phyloP scores from a whole-genome alignment of 2,329 filamentous ascomycete genomes.

The Tolypocladium tundrense region DNA sequence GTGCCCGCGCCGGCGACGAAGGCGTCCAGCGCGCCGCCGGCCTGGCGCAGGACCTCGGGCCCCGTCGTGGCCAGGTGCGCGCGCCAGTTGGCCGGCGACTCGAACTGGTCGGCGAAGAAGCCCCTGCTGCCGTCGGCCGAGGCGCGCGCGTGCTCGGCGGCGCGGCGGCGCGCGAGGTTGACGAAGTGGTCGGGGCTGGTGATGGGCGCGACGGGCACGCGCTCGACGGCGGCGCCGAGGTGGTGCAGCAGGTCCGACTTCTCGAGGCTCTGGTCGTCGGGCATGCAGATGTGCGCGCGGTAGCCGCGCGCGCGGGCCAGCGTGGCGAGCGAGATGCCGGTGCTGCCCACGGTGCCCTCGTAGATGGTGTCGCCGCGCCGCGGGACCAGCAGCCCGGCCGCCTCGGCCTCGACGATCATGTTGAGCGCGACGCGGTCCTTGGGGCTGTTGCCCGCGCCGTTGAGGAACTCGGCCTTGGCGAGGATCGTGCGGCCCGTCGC shows the following conservation, averaged over 20 bases:
- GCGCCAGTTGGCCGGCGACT: constrained; percentile 77
- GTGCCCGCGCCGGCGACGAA: constrained; percentile 93
- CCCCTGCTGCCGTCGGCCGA: constrained; percentile 55
- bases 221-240: constrained; percentile 85
- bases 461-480: constrained; percentile 92
- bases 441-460: constrained; percentile 85
- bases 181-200: constrained; percentile 92
- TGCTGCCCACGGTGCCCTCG: constrained; percentile 93
- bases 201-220: constrained; percentile 83
- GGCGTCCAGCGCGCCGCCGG: constrained; percentile 63
- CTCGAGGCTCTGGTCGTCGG: constrained; percentile 77
- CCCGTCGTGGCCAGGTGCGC: constrained; percentile 79
- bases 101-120: constrained; percentile 95
- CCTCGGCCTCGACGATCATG: constrained; percentile 79
- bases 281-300: constrained; percentile 94
- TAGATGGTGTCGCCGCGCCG: constrained; percentile 88
- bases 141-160: constrained; percentile 58
- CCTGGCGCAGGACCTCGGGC: constrained; percentile 79
- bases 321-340: constrained; percentile 86
- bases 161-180: constrained; percentile 73
- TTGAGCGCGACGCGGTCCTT: constrained; percentile 90
- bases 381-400: constrained; percentile 62
- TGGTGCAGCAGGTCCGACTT: constrained; percentile 84
- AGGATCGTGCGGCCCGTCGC: constrained; percentile 84
- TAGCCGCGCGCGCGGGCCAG: constrained; percentile 84